Base-by-base conservation (phyloP, 1,139 yeast species). In the Saccharomyces hybrid region DNA sequence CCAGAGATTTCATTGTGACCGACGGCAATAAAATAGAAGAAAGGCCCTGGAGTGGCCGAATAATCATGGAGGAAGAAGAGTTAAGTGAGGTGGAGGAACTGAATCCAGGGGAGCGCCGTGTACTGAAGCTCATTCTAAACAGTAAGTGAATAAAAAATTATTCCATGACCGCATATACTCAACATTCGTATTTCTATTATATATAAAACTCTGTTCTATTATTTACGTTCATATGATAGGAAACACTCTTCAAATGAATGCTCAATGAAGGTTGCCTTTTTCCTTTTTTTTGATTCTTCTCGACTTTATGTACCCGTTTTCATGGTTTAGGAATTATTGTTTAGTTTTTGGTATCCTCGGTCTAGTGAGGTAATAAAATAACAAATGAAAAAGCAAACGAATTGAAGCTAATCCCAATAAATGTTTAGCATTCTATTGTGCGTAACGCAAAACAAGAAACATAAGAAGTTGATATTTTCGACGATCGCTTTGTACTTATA, bases 71-170 rank as follows among this genome's bases (percentile, higher is more conserved):
- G 50, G 64, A 67, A 27, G 68, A 64, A 32, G 70, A 56, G 0
- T 55, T 73, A 14, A 71, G 73, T 57, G 75, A 72, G 29, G 63
- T 71, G 2, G 74, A 70, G n/a, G 71, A 67, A 11, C 55, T 65
- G 11, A 54, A 52, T 13, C 53, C 54, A 1, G 49, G 51, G 6
- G 66, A 64, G n/a, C 44, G 13, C 7, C 44, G 44, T 9, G 7
- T 16, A 11, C 44, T 38, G 44, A 38, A 38, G 23, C 44, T 16
- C 4, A 38, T 38, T 6, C 44, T 38, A 2, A 38, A 38, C 9
- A 9, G 9, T 7, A 11, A 14, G 4, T 14, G 9, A 1, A 9
- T 34, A 34, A n/a, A n/a, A n/a, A n/a, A n/a, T n/a, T n/a, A n/a
- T n/a, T n/a, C n/a, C n/a, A n/a, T n/a, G n/a, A n/a, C n/a, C n/a